phyloP scores from a whole-genome alignment of 306 rosid genomes.

The Begonia loranthoides region DNA sequence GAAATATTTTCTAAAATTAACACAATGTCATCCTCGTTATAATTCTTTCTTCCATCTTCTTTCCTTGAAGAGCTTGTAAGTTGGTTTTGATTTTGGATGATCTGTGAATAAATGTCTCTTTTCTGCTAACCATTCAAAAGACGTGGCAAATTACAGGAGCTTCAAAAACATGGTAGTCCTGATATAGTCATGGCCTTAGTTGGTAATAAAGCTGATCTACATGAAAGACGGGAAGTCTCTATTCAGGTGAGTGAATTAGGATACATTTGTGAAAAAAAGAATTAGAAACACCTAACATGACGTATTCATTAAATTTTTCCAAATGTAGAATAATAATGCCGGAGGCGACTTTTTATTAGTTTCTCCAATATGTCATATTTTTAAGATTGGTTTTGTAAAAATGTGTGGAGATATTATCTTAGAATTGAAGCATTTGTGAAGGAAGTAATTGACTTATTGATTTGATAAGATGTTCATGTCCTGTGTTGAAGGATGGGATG shows the following conservation, averaged over 20 bases:
- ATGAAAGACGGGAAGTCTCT: slow-evolving; percentile 73
- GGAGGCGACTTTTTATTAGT: too few relatives aligned
- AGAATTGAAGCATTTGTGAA: slow-evolving; percentile 5
- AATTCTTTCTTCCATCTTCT: background rate
- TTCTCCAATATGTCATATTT: too few relatives aligned
- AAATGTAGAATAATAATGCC: too few relatives aligned
- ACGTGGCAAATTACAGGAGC: slow-evolving; percentile 39
- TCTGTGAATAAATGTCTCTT: background rate
- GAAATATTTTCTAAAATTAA: too few relatives aligned
- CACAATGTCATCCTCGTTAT: too few relatives aligned
- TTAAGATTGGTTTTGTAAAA: too few relatives aligned
- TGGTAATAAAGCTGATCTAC: slow-evolving; percentile 93
- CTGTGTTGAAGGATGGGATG: slow-evolving; percentile 51
- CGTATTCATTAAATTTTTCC: background rate
- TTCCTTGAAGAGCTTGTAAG: background rate
- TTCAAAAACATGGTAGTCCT: slow-evolving; percentile 92
- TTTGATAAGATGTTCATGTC: background rate
- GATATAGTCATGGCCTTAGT: slow-evolving; percentile 92
- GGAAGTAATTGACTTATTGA: slow-evolving; percentile 1
- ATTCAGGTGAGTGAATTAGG: slow-evolving; percentile 39
- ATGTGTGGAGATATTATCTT: slow-evolving; percentile 1
- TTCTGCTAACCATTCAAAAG: background rate
- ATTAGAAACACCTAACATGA: too few relatives aligned
- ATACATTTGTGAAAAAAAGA: background rate
- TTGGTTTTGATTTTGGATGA: background rate